phyloP scores from a whole-genome alignment of 805 yeast genomes.

The Starmerella floris region DNA sequence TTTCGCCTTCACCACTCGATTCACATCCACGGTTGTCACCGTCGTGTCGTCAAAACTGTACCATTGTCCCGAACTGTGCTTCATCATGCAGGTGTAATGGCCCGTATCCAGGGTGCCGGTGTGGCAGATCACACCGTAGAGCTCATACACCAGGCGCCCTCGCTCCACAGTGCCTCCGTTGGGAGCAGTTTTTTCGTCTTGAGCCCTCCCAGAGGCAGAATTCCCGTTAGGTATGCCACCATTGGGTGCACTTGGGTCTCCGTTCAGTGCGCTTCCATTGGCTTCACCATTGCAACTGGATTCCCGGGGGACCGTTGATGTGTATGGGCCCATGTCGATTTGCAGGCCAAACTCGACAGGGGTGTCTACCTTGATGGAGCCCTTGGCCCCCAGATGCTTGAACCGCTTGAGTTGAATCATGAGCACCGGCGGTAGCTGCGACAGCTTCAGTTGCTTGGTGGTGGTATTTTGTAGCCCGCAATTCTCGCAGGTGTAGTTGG shows the following conservation, averaged over 20 bases:
- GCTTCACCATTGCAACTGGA: not conserved
- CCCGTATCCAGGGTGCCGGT: constrained; percentile 92
- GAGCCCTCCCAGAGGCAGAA: no score
- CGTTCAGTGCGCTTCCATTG: not conserved
- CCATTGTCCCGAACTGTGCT: constrained; percentile 42
- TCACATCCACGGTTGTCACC: constrained; percentile 50
- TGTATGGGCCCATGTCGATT: constrained; percentile 56
- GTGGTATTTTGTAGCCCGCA: constrained; percentile 57
- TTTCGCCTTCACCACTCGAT: constrained; percentile 52
- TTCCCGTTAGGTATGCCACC: not conserved
- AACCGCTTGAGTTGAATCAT: constrained; percentile 71
- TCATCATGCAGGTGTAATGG: constrained; percentile 73
- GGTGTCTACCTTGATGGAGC: constrained; percentile 55
- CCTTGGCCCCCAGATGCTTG: constrained; percentile 38
- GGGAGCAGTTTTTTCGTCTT: not conserved
- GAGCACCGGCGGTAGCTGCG: constrained; percentile 60
- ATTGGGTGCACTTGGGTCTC: no score
- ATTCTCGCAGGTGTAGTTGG: constrained; percentile 55
- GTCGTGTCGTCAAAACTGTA: constrained; percentile 81
- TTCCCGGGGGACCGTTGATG: constrained; percentile 6
- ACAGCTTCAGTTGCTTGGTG: constrained; percentile 55
- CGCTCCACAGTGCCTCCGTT: not conserved
- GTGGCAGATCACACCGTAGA: constrained; percentile 79
- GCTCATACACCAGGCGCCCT: constrained; percentile 47
- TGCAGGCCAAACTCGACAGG: constrained; percentile 60